These are phyloP conservation scores for Moricandia arvensis DNA, from an alignment of 345 rosid genomes.

Conservation along the genomic window DNA sequence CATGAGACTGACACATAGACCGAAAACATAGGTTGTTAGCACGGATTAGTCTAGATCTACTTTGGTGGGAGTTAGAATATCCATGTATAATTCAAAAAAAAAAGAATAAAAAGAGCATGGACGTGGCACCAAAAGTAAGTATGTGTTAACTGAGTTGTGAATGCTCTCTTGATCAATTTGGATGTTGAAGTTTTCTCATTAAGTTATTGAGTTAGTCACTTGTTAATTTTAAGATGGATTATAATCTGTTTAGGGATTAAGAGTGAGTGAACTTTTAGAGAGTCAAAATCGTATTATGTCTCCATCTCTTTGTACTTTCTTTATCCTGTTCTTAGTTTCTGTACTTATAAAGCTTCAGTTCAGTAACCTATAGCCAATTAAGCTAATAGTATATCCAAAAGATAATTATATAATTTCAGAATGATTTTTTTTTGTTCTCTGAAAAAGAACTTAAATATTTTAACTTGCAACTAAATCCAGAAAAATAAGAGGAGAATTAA, in stretches of 20 bases:
- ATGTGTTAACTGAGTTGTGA: neutral
- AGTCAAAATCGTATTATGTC: constrained; percentile 23
- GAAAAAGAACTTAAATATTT: too few relatives aligned
- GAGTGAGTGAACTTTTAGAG: constrained; percentile 14
- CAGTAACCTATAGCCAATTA: neutral
- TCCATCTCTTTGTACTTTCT: constrained; percentile 29
- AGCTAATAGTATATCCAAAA: neutral
- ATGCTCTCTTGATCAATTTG: constrained; percentile 4
- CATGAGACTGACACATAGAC: too few relatives aligned
- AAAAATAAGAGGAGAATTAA: too few relatives aligned
- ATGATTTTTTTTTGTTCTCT: too few relatives aligned
- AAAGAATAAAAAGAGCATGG: neutral
- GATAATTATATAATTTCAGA: too few relatives aligned
- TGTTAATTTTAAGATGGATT: constrained; percentile 23
- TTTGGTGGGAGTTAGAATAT: too few relatives aligned
- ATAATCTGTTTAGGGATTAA: neutral
- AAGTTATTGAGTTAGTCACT: constrained; percentile 25
- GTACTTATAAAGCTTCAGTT: constrained; percentile 5
- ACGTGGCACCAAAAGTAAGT: constrained; percentile 23
- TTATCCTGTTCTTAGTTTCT: constrained; percentile 9
- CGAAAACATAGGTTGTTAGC: too few relatives aligned
- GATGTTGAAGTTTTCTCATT: neutral
- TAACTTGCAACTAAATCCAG: too few relatives aligned
- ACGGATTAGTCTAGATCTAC: too few relatives aligned
- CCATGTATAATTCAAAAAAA: neutral